Evolutionary conservation across 164 flowering plant species (phyloP).

Genomic region (Saururus chinensis): DNA sequence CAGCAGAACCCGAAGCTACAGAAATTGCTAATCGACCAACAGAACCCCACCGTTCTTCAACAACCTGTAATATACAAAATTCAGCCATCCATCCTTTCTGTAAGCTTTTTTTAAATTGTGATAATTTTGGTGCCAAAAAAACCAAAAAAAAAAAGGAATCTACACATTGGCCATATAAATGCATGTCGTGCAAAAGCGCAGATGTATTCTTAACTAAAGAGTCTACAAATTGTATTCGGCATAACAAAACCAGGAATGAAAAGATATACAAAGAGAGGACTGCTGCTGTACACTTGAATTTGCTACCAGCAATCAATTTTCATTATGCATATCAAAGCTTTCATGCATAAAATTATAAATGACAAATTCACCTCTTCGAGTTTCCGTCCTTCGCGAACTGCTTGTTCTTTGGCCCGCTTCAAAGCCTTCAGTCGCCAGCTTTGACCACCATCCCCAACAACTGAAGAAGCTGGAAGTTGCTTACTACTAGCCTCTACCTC

Average conservation of each 20-base stretch:
- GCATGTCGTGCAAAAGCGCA: too few species aligned
- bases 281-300: too few species aligned
- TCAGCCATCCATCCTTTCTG: too few species aligned
- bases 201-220: too few species aligned
- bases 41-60: slow-evolving; percentile 91
- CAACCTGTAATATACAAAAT: slow-evolving; percentile 39
- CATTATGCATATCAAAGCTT: background rate
- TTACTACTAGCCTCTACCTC: slow-evolving; percentile 17
- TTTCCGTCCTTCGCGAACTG: slow-evolving; percentile 77
- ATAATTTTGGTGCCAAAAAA: too few species aligned
- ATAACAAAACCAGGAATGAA: too few species aligned
- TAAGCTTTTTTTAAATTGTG: too few species aligned
- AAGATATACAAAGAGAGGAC: too few species aligned
- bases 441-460: slow-evolving; percentile 98
- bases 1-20: slow-evolving; percentile 51
- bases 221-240: too few species aligned
- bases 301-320: too few species aligned
- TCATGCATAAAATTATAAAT: background rate
- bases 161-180: too few species aligned
- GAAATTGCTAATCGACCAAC: slow-evolving; percentile 66
- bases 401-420: slow-evolving; percentile 93
- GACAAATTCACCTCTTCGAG: slow-evolving; percentile 48
- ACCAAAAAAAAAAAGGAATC: too few species aligned
- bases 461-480: slow-evolving; percentile 38
- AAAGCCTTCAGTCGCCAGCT: slow-evolving; percentile 94